phyloP scores from a whole-genome alignment of 2,329 filamentous ascomycete species.

The Aspergillus hiratsukae region DNA sequence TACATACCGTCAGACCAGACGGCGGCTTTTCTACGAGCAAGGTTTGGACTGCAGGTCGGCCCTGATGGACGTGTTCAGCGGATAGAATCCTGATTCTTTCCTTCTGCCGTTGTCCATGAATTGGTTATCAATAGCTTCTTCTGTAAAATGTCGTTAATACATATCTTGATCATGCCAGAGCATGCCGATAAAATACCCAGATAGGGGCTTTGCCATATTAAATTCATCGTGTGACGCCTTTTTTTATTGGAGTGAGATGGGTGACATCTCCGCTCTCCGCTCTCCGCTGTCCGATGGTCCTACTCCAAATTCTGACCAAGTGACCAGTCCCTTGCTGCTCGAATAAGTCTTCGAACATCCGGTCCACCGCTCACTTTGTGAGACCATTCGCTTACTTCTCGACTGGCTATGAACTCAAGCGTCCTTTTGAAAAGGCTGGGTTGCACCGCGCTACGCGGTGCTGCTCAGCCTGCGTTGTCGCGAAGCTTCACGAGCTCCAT shows the following conservation, averaged over 20 bases:
- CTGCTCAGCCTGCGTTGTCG: constrained; percentile 8
- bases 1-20: constrained; percentile 32
- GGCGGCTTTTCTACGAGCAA: constrained; percentile 32
- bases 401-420: constrained; percentile 18
- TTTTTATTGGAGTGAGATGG: no score
- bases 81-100: constrained; percentile 18
- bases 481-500: constrained; percentile 29
- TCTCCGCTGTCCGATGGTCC: no score
- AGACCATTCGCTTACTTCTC: no score
- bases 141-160: constrained; percentile 7
- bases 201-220: no score
- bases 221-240: no score
- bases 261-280: no score
- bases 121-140: background rate
- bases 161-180: background rate
- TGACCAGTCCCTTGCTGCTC: background rate
- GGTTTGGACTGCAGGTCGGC: constrained; percentile 37
- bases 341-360: background rate
- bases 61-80: constrained; percentile 31
- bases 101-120: background rate
- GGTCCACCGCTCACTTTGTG: background rate
- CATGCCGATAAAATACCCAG: no score
- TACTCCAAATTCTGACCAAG: no score
- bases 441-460: constrained; percentile 14
- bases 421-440: constrained; percentile 21